Percentiles rank a stretch among this genome's conserved stretches.
These are phyloP conservation scores for Zygoascus hellenicus DNA, from an alignment of 1,139 yeast species.

Conservation along the genomic window DNA sequence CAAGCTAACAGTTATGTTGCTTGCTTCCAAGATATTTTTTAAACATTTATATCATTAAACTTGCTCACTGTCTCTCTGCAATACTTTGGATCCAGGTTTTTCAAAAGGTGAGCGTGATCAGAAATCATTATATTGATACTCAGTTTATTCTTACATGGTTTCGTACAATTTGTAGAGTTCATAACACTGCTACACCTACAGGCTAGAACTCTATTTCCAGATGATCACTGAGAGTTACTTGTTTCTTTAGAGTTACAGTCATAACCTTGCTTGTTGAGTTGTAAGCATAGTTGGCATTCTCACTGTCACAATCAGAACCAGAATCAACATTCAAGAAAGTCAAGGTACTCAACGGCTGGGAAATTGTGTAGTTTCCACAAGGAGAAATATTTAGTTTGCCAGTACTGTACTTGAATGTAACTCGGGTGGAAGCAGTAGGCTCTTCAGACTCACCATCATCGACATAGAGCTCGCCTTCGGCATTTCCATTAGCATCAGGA, in stretches of 20 bases:
- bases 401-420: neutral
- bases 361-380: neutral
- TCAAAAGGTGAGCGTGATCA: too few species aligned
- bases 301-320: neutral
- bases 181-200: neutral
- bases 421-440: neutral
- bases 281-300: neutral
- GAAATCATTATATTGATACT: too few species aligned
- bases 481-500: constrained; percentile 22
- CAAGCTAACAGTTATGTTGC: too few species aligned
- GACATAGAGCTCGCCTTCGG: constrained; percentile 18
- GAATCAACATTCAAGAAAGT: neutral
- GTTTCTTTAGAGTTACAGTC: neutral
- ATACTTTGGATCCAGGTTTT: too few species aligned
- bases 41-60: too few species aligned
- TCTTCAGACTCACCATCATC: constrained; percentile 33
- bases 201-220: neutral
- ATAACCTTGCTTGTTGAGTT: neutral
- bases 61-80: too few species aligned
- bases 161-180: too few species aligned
- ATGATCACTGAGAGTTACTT: neutral
- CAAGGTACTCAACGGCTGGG: neutral
- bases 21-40: too few species aligned
- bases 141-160: too few species aligned
- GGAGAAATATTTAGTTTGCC: neutral